Conservation (phyloP, 2,329 filamentous ascomycete species). For the Alternaria angustiovoidea region DNA sequence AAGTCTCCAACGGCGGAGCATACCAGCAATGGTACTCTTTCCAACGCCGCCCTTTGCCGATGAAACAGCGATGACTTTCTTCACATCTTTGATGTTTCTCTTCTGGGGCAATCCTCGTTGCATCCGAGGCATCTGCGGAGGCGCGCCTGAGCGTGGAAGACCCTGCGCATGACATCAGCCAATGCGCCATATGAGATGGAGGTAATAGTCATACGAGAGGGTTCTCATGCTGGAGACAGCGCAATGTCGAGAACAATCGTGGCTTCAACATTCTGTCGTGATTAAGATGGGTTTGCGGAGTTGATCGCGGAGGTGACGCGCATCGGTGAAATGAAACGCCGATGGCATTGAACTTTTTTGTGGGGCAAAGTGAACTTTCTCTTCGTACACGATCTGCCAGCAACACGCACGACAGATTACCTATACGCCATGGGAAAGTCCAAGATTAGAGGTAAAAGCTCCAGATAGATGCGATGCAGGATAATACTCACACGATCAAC, state of each 20-base stretch:
- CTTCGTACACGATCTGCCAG: conserved; percentile 9
- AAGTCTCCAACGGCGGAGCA: conserved; percentile 11
- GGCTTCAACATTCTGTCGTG: conserved; percentile 50
- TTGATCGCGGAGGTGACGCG: conserved; percentile 34
- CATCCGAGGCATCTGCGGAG: conserved; percentile 74
- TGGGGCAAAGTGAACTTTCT: conserved; percentile 36
- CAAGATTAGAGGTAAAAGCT: conserved; percentile 37
- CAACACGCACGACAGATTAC: conserved; percentile 3
- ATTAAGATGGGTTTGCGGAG: conserved; percentile 24
- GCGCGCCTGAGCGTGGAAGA: conserved; percentile 75
- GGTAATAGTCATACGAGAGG: conserved; percentile 69
- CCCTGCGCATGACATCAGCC: conserved; percentile 64
- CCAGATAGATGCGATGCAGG: fast-evolving
- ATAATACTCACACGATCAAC: conserved; percentile 8
- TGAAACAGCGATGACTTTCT: conserved; percentile 94
- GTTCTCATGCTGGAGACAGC: conserved; percentile 77
- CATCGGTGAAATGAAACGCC: conserved; percentile 27
- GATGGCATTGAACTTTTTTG: conserved; percentile 40
- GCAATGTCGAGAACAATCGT: conserved; percentile 63
- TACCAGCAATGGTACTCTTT: conserved; percentile 90
- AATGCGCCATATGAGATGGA: not conserved
- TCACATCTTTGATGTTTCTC: conserved; percentile 81
- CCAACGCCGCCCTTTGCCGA: conserved; percentile 98
- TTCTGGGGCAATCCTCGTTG: conserved; percentile 83
- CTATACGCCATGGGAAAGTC: conserved; percentile 41